phyloP scores from a whole-genome alignment of 1,284 basidiomycete genomes.

The Irpex lacteus region DNA sequence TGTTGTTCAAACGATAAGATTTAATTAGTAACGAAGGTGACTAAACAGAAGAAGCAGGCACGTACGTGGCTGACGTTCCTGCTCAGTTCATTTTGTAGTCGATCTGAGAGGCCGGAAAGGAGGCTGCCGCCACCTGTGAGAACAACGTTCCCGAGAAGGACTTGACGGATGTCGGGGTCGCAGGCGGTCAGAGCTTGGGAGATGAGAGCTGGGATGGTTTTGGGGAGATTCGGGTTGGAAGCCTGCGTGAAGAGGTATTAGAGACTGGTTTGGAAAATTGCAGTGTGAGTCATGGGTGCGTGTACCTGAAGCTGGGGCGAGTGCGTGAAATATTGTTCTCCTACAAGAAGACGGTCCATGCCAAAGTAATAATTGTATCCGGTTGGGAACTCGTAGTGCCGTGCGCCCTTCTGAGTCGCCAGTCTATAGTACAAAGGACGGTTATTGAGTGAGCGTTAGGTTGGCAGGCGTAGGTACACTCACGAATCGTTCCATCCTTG shows the following conservation, averaged over 20 bases:
- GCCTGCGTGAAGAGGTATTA: constrained; percentile 35
- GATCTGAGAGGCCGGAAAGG: constrained; percentile 84
- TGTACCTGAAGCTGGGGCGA: constrained; percentile 73
- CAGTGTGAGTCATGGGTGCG: constrained; percentile 10
- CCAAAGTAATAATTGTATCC: constrained; percentile 89
- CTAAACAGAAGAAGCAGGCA: constrained; percentile 3
- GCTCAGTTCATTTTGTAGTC: constrained; percentile 76
- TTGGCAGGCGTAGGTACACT: constrained; percentile 21
- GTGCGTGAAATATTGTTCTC: constrained; percentile 90
- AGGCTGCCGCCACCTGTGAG: constrained; percentile 90
- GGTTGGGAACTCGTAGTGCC: constrained; percentile 94
- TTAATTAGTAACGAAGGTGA: neutral
- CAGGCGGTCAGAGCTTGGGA: constrained; percentile 79
- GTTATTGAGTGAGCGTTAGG: neutral
- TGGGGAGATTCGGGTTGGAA: constrained; percentile 66
- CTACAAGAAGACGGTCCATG: constrained; percentile 77
- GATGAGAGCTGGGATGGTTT: constrained; percentile 77
- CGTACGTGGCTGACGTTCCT: constrained; percentile 10
- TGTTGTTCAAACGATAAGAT: constrained; percentile 23
- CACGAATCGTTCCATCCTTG: constrained; percentile 89
- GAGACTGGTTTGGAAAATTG: constrained; percentile 2
- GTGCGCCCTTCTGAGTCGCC: constrained; percentile 50
- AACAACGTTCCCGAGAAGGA: constrained; percentile 91
- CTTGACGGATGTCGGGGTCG: constrained; percentile 90
- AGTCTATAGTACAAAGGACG: constrained; percentile 32